These are phyloP conservation scores for Monosporascus cannonballus DNA, from an alignment of 2,329 filamentous ascomycete genomes.

Conservation along the genomic window DNA sequence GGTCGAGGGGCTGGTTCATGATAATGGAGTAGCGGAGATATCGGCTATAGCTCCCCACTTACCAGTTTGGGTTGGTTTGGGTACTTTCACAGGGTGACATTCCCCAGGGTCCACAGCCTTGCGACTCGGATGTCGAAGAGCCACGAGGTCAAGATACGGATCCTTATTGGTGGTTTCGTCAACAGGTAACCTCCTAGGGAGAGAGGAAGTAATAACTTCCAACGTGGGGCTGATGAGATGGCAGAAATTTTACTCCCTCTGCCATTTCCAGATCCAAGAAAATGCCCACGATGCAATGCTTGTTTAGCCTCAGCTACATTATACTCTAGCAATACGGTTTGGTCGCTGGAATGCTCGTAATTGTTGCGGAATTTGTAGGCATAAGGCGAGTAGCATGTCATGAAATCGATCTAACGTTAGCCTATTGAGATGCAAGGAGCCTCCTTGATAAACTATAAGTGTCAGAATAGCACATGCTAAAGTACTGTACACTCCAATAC, in stretches of 20 bases:
- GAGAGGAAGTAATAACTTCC: slow-evolving; percentile 6
- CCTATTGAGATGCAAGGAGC: not conserved
- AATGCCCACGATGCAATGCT: not conserved
- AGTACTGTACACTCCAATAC: too few relatives aligned
- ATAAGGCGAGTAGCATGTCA: not conserved
- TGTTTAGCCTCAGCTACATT: not conserved
- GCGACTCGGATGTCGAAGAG: slow-evolving; percentile 17
- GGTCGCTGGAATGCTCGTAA: not conserved
- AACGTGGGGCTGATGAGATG: slow-evolving; percentile 11
- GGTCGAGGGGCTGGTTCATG: too few relatives aligned
- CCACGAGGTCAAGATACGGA: slow-evolving; percentile 17
- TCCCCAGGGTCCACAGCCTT: slow-evolving; percentile 13
- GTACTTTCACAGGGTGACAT: not conserved
- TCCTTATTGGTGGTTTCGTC: slow-evolving; percentile 15
- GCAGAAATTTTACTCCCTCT: not conserved
- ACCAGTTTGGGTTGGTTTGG: not conserved
- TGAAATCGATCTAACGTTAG: not conserved
- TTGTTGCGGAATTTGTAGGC: not conserved
- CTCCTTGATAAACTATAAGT: not conserved
- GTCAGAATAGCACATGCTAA: too few relatives aligned
- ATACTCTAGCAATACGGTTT: not conserved
- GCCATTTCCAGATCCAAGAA: not conserved
- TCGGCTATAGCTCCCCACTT: not conserved
- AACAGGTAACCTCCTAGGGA: slow-evolving; percentile 6
- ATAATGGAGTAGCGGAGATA: too few relatives aligned